These are phyloP conservation scores for Gastrolobium villosum DNA, from an alignment of 306 rosid species.

Conservation along the genomic window DNA sequence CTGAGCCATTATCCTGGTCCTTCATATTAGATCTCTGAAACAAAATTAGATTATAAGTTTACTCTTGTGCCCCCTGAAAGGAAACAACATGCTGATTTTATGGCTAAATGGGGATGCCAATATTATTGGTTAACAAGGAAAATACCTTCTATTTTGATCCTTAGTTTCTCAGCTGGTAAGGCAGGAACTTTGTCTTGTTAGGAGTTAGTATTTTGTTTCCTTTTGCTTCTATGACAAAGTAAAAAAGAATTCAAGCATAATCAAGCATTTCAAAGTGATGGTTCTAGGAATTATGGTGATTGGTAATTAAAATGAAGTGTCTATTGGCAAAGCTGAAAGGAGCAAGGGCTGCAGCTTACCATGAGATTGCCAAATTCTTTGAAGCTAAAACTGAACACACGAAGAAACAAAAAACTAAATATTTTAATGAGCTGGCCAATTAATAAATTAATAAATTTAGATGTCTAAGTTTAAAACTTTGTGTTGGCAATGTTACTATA, in stretches of 20 bases:
- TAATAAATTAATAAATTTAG: background rate
- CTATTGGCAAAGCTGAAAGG: constrained; percentile 58
- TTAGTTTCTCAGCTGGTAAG: background rate
- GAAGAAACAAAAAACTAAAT: background rate
- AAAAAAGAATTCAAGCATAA: background rate
- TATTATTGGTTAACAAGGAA: background rate
- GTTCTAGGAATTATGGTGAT: background rate
- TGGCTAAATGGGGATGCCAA: background rate
- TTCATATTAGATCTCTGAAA: background rate
- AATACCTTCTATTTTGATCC: background rate
- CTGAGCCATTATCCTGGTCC: background rate
- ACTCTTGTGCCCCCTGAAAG: background rate
- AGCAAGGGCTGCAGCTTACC: constrained; percentile 63
- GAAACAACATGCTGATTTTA: constrained; percentile 6
- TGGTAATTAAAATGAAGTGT: background rate
- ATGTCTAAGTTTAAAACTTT: background rate
- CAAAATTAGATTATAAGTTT: background rate
- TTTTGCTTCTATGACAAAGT: constrained; percentile 14
- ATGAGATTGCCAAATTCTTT: constrained; percentile 40
- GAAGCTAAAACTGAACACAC: background rate
- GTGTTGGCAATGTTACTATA: background rate
- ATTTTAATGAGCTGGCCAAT: background rate
- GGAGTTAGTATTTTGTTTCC: background rate
- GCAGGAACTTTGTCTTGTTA: background rate
- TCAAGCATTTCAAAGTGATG: background rate